Conservation (phyloP, 2,329 filamentous ascomycete species). For the Trichophyton simii region DNA sequence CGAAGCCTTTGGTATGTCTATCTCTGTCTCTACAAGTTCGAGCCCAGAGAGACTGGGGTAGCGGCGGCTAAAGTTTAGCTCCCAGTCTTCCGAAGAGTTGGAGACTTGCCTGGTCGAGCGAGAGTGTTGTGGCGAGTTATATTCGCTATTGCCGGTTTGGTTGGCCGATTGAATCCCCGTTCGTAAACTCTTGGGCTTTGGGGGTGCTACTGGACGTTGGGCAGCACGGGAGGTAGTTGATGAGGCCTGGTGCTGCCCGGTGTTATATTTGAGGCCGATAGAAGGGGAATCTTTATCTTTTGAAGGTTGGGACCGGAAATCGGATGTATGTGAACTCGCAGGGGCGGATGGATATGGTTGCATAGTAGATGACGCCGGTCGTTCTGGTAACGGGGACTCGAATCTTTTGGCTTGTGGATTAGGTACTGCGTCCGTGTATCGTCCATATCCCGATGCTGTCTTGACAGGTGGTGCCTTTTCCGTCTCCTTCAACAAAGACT, state of each 20-base stretch:
- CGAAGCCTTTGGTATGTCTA: slow-evolving; percentile 27
- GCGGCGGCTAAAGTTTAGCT: slow-evolving; percentile 63
- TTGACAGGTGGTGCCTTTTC: slow-evolving; percentile 47
- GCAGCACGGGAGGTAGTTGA: slow-evolving; percentile 21
- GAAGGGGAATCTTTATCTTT: slow-evolving; percentile 5
- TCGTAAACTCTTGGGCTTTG: slow-evolving; percentile 48
- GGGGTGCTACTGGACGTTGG: slow-evolving; percentile 43
- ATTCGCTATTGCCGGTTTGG: slow-evolving; percentile 17
- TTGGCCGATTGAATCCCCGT: slow-evolving; percentile 28
- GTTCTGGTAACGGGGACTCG: slow-evolving; percentile 14
- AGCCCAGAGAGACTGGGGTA: slow-evolving; percentile 76
- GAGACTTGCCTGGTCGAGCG: neutral
- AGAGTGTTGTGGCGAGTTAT: slow-evolving; percentile 18
- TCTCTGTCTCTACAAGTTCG: slow-evolving; percentile 73
- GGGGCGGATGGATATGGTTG: neutral
- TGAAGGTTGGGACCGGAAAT: slow-evolving; percentile 5
- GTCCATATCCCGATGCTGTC: slow-evolving; percentile 82
- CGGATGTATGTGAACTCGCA: neutral
- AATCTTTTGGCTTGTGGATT: slow-evolving; percentile 30
- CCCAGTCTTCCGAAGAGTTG: slow-evolving; percentile 46
- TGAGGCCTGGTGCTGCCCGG: slow-evolving; percentile 17
- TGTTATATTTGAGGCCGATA: slow-evolving; percentile 1
- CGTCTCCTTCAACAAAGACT: slow-evolving; percentile 70
- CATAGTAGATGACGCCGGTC: slow-evolving; percentile 6
- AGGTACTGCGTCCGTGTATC: slow-evolving; percentile 52